Evolutionary conservation across 23 red algal genomes (phyloP), one percentile per base, ranked within the genome.

Genomic region (Chondrus crispus): DNA sequence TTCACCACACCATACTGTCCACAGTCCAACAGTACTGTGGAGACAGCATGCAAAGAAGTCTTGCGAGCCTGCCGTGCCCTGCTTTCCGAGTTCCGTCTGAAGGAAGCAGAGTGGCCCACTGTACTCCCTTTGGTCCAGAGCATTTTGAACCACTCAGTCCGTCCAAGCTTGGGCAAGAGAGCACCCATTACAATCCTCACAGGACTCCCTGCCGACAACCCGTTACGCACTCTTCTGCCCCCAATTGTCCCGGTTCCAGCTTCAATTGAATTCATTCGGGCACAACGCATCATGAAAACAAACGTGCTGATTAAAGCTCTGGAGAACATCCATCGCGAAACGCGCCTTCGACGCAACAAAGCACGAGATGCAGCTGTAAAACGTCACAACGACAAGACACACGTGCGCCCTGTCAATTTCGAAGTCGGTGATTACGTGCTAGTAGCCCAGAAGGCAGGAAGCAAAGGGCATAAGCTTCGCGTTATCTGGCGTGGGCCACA

Each of bases 1-100:
- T 87, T 87, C 68, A 70, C 83, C 9, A 32, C 47, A 46, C 18
- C 83, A 20, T 71, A 87, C 2, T 30, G 12, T 16, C 83, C 35
- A 2, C 62, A 58, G 60, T 42, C 63, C 13, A 87, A 73, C 39
- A 37, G 83, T 72, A 53, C 41, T 22, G 68, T 87, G 3, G 83
- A 52, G 50, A 45, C 22, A 30, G 58, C 73, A 20, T 43, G 58
- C 40, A 49, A 47, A 19, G 55, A 72, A 26, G 10, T 87, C 4
- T 63, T 87, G 0, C 58, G 68, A 3, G 46, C 41, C 39, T 70
- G 36, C 30, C 39, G 60, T 5, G 83, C 83, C 18, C 18, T 87
- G 3, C 19, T 47, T 35, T 70, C 83, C 3, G 58, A 87, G 40
- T 51, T 87, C 18, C 29, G 47, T 33, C 57, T 70, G 22, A 5